Conservation (phyloP, 768 basidiomycete species). For the Mycena leptocephala region DNA sequence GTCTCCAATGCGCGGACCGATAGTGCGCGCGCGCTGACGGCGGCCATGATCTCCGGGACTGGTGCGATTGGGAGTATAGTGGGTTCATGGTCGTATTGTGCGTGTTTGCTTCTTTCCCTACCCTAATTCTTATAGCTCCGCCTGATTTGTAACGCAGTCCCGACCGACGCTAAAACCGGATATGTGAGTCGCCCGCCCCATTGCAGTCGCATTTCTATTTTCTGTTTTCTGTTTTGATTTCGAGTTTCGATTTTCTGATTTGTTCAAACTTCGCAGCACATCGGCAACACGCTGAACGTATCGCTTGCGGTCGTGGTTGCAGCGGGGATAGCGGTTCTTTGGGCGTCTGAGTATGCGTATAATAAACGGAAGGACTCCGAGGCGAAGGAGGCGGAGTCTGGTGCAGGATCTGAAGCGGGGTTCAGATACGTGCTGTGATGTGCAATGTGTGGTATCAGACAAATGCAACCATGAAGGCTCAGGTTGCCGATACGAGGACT, state of each 20-base stretch:
- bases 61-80: conserved; percentile 10
- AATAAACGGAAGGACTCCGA: too few species aligned
- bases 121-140: neutral
- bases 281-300: conserved; percentile 8
- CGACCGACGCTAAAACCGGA: conserved; percentile 4
- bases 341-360: neutral
- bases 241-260: neutral
- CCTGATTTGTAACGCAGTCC: neutral
- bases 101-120: neutral
- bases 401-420: too few species aligned
- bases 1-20: conserved; percentile 11
- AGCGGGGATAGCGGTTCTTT: neutral
- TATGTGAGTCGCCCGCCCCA: neutral
- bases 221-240: neutral
- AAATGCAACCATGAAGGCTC: too few species aligned
- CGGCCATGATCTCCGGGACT: neutral
- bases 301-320: neutral
- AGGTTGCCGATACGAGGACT: too few species aligned
- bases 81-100: conserved; percentile 20
- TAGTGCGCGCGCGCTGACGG: neutral
- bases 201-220: too few species aligned
- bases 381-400: too few species aligned
- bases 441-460: too few species aligned
- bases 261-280: neutral
- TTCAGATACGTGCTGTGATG: too few species aligned